Evolutionary conservation across 1,139 yeast species (phyloP), one percentile per base, ranked within the genome.

Genomic region (Blastobotrys petasosporus): DNA sequence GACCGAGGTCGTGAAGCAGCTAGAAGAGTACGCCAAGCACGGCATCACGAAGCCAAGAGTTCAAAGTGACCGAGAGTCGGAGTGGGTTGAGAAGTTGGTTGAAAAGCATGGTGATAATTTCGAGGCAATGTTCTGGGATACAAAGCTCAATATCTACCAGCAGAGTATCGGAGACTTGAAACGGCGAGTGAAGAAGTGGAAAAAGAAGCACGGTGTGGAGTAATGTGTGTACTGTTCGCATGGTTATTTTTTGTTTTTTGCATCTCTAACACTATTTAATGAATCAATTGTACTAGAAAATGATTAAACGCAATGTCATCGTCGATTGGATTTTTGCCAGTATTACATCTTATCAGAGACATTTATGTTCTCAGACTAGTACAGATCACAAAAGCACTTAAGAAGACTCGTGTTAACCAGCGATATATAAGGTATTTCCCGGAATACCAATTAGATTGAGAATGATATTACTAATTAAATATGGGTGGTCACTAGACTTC

Each of bases 101-200:
- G 78, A 76, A 29, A 87, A 86, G 65, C 80, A 92, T 62, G 97
- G 97, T 15, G 94, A 88, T 53, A 83, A 92, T 63, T 88, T 80
- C 62, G 82, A 77, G 44, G 85, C 80, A 58, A 92, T 94, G 97
- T 83, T 80, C 63, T 84, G 95, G 85, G 98, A 92, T 63, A 79
- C 76, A 68, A 85, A 84, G 64, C 72, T 90, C 52, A 92, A 92
- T 63, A 75, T 84, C 2, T 78, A 76, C 66, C 97, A 88, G 67
- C 90, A 85, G 62, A 75, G 86, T 53, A 82, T 80, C n/a, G 94
- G 95, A 28, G 94, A 87, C 58, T 69, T 90, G 59, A 82, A 75
- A 64, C 77, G 77, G 62, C 77, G 88, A 59, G 70, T 86, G 39
- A 58, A 58, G 36, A 81, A 79, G 62, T 84, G 90, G 90, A 80